phyloP scores from a whole-genome alignment of 129 eudicot species.

The Saussurea involucrata region DNA sequence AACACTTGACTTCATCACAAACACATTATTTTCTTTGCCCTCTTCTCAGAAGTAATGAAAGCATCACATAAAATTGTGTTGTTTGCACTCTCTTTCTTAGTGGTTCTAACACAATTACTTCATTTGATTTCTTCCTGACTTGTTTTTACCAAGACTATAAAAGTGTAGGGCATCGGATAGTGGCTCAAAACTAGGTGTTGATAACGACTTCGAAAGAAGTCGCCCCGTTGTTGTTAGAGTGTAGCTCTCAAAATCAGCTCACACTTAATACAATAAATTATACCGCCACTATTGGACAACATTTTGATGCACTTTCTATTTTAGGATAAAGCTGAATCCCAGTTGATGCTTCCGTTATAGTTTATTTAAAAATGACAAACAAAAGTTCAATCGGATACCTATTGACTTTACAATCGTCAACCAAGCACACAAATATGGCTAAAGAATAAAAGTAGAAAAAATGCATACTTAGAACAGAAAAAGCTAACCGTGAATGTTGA shows the following conservation, averaged over 20 bases:
- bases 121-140: constrained; percentile 30
- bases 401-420: background rate
- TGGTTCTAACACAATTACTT: constrained; percentile 27
- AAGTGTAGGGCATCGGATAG: constrained; percentile 27
- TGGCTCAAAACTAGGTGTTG: constrained; percentile 5
- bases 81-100: constrained; percentile 11
- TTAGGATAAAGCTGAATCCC: constrained; percentile 35
- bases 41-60: background rate
- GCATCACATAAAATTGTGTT: background rate
- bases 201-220: constrained; percentile 32
- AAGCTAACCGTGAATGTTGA: constrained; percentile 48
- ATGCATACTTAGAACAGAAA: constrained; percentile 34
- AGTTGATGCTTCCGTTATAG: constrained; percentile 45
- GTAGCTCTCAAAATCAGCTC: constrained; percentile 32
- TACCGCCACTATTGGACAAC: constrained; percentile 22
- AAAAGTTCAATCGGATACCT: constrained; percentile 5
- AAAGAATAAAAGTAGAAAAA: too few species aligned
- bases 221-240: constrained; percentile 52
- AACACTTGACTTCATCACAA: constrained; percentile 37
- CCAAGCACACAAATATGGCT: background rate
- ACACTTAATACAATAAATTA: constrained; percentile 35
- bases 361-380: too few species aligned
- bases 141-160: constrained; percentile 38
- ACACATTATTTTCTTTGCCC: too few species aligned
- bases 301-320: constrained; percentile 43